Base-by-base conservation (phyloP, 2,329 filamentous ascomycete species). In the Ophioceras dolichostomum region DNA sequence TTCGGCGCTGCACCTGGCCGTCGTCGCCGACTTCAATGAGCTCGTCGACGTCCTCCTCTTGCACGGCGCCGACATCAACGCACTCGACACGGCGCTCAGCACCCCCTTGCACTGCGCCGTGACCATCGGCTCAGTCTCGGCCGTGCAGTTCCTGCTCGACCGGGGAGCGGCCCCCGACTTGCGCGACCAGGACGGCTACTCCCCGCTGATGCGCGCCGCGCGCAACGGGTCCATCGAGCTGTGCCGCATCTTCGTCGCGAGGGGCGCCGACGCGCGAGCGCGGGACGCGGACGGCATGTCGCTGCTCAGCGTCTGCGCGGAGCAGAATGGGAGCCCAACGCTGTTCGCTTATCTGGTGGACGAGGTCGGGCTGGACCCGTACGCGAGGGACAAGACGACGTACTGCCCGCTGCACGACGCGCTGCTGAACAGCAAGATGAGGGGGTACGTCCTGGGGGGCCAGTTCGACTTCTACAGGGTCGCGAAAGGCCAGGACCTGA, bases 401-500 rank as follows among this genome's bases (percentile, higher is more conserved):
- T 36, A 40, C 5, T 37, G 36, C 37, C 32, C 45, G 6, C 16
- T 45, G 20, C 34, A 37, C 24, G 34, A 34, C 22, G 35, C 35
- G 28, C 16, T 40, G 4, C 30, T 37, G 22, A 37, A 37, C 27
- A 8, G 10, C 14, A 10, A 28, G 12, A 33, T 37, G 20, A 34
- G 17, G 20, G 22, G 30, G 18, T 40, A 37, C 31, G 35, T 37
- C 12, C 29, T 40, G 14, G 24, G 20, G 5, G 26, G 32, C 5
- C 36, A 36, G 1, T 42, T 41, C 21, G 43, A 46, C 36, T 36
- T 46, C 7, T 26, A n/a, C n/a, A 26, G 29, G 3, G 12, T 45
- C 5, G 27, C 36, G 16, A 13, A 12, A 5, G 17, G 12, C 17
- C 31, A n/a, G 8, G 22, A 26, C 12, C 8, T 26, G 22, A 17